A percentile compares a stretch with the other conserved stretches of the same genome.
Conservation (phyloP, 352 stramenopile species). For the Pythium guiyangense region DNA sequence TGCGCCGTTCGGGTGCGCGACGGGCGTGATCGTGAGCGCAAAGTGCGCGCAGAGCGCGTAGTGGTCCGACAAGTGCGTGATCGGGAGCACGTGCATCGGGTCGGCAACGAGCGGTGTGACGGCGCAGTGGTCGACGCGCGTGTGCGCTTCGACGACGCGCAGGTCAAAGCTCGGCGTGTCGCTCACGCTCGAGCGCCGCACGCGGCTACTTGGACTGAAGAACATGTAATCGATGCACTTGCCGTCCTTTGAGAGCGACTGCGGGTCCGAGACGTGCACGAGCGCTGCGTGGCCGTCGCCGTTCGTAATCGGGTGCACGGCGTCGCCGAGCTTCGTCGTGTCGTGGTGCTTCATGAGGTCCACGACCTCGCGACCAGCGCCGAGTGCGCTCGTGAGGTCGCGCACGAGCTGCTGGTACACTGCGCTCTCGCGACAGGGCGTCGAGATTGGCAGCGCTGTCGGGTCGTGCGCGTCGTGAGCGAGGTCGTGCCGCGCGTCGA, state of each 20-base stretch:
- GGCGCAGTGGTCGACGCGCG: slow-evolving; percentile 54
- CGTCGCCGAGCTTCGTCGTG: slow-evolving; percentile 35
- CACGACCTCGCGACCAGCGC: slow-evolving; percentile 27
- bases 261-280: slow-evolving; percentile 37
- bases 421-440: slow-evolving; percentile 45
- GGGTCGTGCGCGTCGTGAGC: slow-evolving; percentile 23
- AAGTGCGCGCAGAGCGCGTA: slow-evolving; percentile 62
- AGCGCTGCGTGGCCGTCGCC: slow-evolving; percentile 70
- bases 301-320: slow-evolving; percentile 75
- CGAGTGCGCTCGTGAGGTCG: slow-evolving; percentile 40
- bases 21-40: slow-evolving; percentile 30
- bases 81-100: slow-evolving; percentile 27
- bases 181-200: slow-evolving; percentile 14
- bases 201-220: slow-evolving; percentile 40
- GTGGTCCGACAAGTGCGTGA: slow-evolving; percentile 81
- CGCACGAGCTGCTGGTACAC: slow-evolving; percentile 55
- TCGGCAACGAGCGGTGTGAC: slow-evolving; percentile 16
- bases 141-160: slow-evolving; percentile 32
- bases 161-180: slow-evolving; percentile 39
- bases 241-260: slow-evolving; percentile 47
- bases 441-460: slow-evolving; percentile 19
- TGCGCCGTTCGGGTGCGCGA: slow-evolving; percentile 42
- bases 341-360: slow-evolving; percentile 74
- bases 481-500: slow-evolving; percentile 73
- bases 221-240: slow-evolving; percentile 89